Evolutionary conservation across 371 early-diverging fungal species (phyloP), one percentile per base, ranked within the genome.

Genomic region (Apophysomyces ossiformis): DNA sequence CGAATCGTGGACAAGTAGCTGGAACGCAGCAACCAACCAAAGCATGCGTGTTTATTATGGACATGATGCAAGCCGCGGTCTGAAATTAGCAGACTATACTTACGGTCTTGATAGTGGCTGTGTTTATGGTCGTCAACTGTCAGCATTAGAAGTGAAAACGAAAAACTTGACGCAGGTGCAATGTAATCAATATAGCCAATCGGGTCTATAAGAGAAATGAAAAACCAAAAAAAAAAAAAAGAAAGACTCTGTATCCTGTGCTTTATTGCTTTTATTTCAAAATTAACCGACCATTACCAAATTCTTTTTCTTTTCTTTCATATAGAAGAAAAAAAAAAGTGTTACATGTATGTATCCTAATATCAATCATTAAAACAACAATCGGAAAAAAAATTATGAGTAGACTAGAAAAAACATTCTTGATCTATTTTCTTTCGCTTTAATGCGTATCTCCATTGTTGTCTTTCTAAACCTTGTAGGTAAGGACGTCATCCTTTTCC

Each of bases 41-140:
- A 72, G 73, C 45, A 79, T 61, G 61, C 59, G 57, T 7, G 59
- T 89, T 18, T 81, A 84, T 41, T 92, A 90, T 69, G 93, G 93
- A 0, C 93, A 92, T 69, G 91, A 87, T 45, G 86, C 93, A 4
- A 71, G 85, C 0, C 76, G 89, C 21, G 83, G 83, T 2, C 70
- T 92, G 43, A 83, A 87, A 38, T 63, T 90, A 1, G 75, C 85
- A 60, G 46, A 72, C 0, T 78, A 78, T 63, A 81, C 87, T 3
- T 80, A 85, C 70, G 92, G 92, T 1, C 39, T 92, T 2, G 93
- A 92, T 61, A 86, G 83, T 1, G 89, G 90, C 2, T 91, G 92
- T 66, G 91, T 90, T 8, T 84, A 89, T 67, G 93, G 92, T 12
- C 64, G 80, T 1, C 54, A 76, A 15, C 63, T 93, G 65, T 85